phyloP scores from a whole-genome alignment of 805 yeast species.

The Clavispora carvajalis region DNA sequence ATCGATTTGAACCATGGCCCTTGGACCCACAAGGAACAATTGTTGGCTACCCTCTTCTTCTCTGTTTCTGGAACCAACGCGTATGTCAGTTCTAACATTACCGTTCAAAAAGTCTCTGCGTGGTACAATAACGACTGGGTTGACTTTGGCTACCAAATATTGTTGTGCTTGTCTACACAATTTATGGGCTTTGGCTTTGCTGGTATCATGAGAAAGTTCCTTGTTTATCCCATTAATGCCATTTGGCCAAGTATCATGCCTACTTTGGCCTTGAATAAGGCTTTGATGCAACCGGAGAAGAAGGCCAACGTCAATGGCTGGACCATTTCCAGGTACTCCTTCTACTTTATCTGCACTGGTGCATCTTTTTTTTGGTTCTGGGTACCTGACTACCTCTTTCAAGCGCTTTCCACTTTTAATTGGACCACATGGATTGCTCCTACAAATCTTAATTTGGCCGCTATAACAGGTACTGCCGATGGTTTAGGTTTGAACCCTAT shows the following conservation, averaged over 20 bases:
- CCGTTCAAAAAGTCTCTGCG: constrained; percentile 10
- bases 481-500: constrained; percentile 54
- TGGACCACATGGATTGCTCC: constrained; percentile 62
- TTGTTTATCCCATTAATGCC: constrained; percentile 22
- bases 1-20: constrained; percentile 55
- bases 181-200: constrained; percentile 30
- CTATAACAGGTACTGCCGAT: constrained; percentile 40
- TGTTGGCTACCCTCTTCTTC: constrained; percentile 49
- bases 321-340: constrained; percentile 29
- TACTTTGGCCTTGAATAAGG: constrained; percentile 44
- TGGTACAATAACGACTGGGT: constrained; percentile 26
- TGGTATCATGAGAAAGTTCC: constrained; percentile 25
- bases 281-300: constrained; percentile 31
- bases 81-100: constrained; percentile 27
- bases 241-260: constrained; percentile 34
- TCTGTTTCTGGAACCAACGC: constrained; percentile 27
- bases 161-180: constrained; percentile 21
- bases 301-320: constrained; percentile 27
- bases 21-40: constrained; percentile 61
- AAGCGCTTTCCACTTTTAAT: constrained; percentile 39
- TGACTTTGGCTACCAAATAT: constrained; percentile 18
- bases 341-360: constrained; percentile 18
- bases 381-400: constrained; percentile 41
- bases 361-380: constrained; percentile 39
- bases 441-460: constrained; percentile 41